Conservation (phyloP, 2,329 filamentous ascomycete species). For the Fusarium sublunatum region DNA sequence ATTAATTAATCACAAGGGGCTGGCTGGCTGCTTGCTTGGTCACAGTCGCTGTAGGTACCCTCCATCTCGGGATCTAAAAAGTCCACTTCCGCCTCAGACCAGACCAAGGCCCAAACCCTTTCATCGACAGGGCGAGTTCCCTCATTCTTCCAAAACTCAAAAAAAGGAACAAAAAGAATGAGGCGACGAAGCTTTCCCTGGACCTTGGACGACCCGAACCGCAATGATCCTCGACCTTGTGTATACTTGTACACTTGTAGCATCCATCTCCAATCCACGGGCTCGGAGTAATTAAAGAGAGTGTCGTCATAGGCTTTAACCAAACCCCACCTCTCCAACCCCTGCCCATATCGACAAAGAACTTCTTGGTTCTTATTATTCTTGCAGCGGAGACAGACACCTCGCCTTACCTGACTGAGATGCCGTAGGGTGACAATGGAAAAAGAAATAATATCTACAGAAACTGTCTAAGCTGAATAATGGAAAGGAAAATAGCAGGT, state of each 20-base stretch:
- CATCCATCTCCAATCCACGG: constrained; percentile 1
- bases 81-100: constrained; percentile 5
- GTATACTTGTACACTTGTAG: not conserved
- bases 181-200: constrained; percentile 26
- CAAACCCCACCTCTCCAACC: constrained; percentile 28
- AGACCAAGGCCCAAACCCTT: constrained; percentile 17
- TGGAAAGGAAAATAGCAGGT: not conserved
- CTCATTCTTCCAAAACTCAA: constrained; percentile 16
- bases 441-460: constrained; percentile 5
- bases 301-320: constrained; percentile 38
- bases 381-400: not conserved
- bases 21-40: constrained; percentile 7
- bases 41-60: constrained; percentile 6
- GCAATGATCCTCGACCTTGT: constrained; percentile 29
- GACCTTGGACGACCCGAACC: constrained; percentile 29
- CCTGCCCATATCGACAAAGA: constrained; percentile 12
- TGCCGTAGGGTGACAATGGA: not conserved
- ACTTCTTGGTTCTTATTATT: constrained; percentile 35
- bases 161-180: constrained; percentile 11
- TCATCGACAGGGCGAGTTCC: constrained; percentile 35
- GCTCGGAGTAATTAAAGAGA: not conserved
- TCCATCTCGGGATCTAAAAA: constrained; percentile 32
- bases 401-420: constrained; percentile 1
- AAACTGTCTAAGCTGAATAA: not conserved
- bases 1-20: constrained; percentile 24